These are phyloP conservation scores for Cyathus striatus DNA, from an alignment of 768 basidiomycete genomes.

Conservation along the genomic window DNA sequence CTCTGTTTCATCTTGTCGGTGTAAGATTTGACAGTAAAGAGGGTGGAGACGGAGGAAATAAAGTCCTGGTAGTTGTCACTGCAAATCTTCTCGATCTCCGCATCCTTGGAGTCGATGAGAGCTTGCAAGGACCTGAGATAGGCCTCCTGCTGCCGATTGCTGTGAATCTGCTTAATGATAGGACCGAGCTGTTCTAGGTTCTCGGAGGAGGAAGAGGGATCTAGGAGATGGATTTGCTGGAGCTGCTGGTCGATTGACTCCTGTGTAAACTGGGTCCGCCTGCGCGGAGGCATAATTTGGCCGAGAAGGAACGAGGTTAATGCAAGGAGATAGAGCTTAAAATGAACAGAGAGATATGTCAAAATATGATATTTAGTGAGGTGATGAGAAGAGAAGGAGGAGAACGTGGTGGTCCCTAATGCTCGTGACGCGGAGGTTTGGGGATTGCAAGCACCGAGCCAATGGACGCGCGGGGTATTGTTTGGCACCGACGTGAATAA, in stretches of 20 bases:
- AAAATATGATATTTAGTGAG: too few relatives aligned
- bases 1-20: constrained; percentile 91
- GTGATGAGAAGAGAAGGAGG: neutral
- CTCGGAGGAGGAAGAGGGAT: constrained; percentile 84
- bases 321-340: constrained; percentile 7
- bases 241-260: constrained; percentile 86
- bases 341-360: too few relatives aligned
- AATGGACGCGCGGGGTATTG: constrained; percentile 12
- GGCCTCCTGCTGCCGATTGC: constrained; percentile 80
- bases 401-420: too few relatives aligned
- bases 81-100: constrained; percentile 95
- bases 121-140: constrained; percentile 81
- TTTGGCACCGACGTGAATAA: constrained; percentile 28
- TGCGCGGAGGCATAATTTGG: constrained; percentile 66
- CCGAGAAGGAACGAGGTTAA: constrained; percentile 15
- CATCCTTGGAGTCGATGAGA: constrained; percentile 93
- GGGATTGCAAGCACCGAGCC: constrained; percentile 13
- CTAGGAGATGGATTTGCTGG: constrained; percentile 86
- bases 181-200: constrained; percentile 95
- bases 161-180: constrained; percentile 90
- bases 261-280: constrained; percentile 71
- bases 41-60: constrained; percentile 92
- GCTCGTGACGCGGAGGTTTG: constrained; percentile 13
- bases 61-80: constrained; percentile 98
- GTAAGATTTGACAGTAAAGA: constrained; percentile 94